Evolutionary conservation across 495 filamentous ascomycete genomes (phyloP).

Genomic region (Aspergillus affinis): DNA sequence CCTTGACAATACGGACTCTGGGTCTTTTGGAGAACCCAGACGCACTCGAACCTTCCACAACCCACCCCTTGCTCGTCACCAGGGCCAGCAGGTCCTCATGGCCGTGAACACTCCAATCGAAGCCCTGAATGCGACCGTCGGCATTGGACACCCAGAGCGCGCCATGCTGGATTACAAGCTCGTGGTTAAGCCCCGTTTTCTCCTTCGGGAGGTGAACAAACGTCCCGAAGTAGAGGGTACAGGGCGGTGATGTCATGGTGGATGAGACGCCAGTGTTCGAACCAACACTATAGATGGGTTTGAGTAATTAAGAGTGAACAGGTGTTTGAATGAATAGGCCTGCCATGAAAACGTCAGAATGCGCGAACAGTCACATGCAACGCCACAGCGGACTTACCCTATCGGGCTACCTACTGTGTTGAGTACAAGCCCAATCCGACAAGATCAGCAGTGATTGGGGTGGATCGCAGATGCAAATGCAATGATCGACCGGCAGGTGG

Average conservation of each 20-base stretch:
- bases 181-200: slow-evolving; percentile 19
- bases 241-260: slow-evolving; percentile 18
- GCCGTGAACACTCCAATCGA: slow-evolving; percentile 34
- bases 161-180: slow-evolving; percentile 46
- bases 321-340: too few relatives aligned
- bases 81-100: slow-evolving; percentile 41
- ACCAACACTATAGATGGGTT: too few relatives aligned
- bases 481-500: too few relatives aligned
- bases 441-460: too few relatives aligned
- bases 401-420: too few relatives aligned
- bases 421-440: too few relatives aligned
- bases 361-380: too few relatives aligned
- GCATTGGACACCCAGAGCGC: slow-evolving; percentile 63
- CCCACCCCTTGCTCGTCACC: slow-evolving; percentile 47
- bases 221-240: slow-evolving; percentile 46
- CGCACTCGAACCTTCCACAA: slow-evolving; percentile 11
- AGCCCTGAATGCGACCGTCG: slow-evolving; percentile 59
- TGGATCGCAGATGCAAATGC: too few relatives aligned
- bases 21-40: not conserved
- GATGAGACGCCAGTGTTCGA: too few relatives aligned
- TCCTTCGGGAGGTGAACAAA: slow-evolving; percentile 44
- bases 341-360: too few relatives aligned
- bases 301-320: too few relatives aligned
- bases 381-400: too few relatives aligned
- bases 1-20: slow-evolving; percentile 28